phyloP scores from a whole-genome alignment of 768 basidiomycete species.

The Tricholoma saponaceum region DNA sequence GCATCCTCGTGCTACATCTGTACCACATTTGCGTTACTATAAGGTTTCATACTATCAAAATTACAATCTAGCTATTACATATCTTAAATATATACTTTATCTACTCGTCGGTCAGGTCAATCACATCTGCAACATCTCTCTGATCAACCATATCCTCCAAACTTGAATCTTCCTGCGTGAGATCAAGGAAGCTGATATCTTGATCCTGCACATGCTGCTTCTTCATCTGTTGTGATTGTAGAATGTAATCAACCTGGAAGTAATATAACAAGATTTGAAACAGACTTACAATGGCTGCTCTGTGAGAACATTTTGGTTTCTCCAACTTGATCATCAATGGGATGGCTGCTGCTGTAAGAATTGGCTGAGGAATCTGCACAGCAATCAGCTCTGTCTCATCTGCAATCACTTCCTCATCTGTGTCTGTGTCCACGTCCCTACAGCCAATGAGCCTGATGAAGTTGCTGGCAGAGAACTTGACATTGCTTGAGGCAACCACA shows the following conservation, averaged over 20 bases:
- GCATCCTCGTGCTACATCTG: not conserved
- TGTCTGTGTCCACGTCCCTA: not conserved
- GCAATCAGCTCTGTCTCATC: not conserved
- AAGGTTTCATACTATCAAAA: too few species aligned
- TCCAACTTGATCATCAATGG: not conserved
- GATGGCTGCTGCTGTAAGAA: not conserved
- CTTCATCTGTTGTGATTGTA: too few species aligned
- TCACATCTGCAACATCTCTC: not conserved
- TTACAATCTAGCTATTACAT: too few species aligned
- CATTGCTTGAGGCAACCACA: not conserved
- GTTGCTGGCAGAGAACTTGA: not conserved
- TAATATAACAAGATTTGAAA: not conserved
- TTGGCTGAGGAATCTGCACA: not conserved
- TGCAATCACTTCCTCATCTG: not conserved
- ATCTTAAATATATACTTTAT: too few species aligned
- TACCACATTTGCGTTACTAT: not conserved
- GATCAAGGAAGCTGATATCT: not conserved
- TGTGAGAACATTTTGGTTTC: not conserved
- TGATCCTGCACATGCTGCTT: too few species aligned
- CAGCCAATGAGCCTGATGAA: not conserved
- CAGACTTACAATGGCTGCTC: not conserved
- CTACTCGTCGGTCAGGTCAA: not conserved
- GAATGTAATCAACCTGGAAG: too few species aligned
- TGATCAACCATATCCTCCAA: not conserved
- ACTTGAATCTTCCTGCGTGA: not conserved